These are phyloP conservation scores for Pleurostoma richardsiae DNA, from an alignment of 2,329 filamentous ascomycete species.

Conservation along the genomic window DNA sequence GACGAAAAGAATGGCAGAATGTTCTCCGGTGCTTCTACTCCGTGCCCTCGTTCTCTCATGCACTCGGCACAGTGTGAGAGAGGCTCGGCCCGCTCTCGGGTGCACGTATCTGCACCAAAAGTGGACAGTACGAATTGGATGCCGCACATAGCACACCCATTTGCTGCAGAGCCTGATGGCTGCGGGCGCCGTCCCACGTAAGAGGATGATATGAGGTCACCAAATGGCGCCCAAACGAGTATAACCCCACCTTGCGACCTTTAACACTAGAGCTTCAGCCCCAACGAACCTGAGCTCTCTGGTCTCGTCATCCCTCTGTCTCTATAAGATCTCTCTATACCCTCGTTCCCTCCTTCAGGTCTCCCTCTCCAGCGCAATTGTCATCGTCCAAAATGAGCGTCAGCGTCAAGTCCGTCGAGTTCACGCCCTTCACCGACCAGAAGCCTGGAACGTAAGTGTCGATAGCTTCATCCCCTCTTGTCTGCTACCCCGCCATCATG, in stretches of 20 bases:
- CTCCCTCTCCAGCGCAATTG: too few species aligned
- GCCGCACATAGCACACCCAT: too few species aligned
- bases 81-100: too few species aligned
- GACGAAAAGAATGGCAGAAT: too few species aligned
- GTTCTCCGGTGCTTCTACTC: too few species aligned
- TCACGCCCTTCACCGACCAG: constrained; percentile 88
- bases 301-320: constrained; percentile 3
- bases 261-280: too few species aligned
- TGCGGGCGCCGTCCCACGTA: neutral
- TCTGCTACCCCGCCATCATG: constrained; percentile 23
- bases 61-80: too few species aligned
- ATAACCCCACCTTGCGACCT: too few species aligned
- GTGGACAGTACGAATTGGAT: too few species aligned
- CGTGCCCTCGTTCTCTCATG: too few species aligned
- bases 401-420: constrained; percentile 70
- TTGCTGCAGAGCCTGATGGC: neutral
- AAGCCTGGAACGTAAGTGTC: constrained; percentile 94
- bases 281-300: neutral
- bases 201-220: neutral
- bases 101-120: too few species aligned
- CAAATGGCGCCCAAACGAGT: too few species aligned
- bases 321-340: neutral
- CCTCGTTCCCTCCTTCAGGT: neutral
- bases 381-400: constrained; percentile 52
- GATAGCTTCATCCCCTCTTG: constrained; percentile 5